These are phyloP conservation scores for Chenopodium quinoa DNA, from an alignment of 148 eudicot genomes.

Conservation along the genomic window DNA sequence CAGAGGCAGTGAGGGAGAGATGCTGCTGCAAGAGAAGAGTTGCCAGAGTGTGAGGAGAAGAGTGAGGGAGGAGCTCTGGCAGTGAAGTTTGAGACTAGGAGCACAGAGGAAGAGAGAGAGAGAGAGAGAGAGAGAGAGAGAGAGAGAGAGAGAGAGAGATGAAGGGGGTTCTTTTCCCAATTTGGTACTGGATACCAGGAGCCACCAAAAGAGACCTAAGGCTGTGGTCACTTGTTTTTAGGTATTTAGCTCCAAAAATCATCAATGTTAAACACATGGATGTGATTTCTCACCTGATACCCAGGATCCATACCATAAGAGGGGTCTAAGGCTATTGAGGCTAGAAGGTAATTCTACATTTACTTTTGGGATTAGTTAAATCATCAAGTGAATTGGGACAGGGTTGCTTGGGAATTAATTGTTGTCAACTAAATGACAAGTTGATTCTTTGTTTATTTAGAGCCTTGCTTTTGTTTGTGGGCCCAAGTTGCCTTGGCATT, in stretches of 20 bases:
- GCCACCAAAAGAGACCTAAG: too few relatives aligned
- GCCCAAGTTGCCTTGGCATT: neutral
- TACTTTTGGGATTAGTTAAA: neutral
- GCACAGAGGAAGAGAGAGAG: neutral
- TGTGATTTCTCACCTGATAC: neutral
- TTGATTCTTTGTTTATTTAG: neutral
- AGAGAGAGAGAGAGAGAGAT: neutral
- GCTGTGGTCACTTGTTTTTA: neutral
- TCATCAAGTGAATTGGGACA: neutral
- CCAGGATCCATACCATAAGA: neutral
- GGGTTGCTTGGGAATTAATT: neutral
- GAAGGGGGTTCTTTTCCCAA: neutral
- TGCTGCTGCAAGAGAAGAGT: neutral
- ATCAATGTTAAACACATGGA: neutral
- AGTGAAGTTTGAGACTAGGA: neutral
- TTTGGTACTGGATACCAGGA: too few relatives aligned
- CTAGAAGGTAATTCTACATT: neutral
- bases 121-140: neutral
- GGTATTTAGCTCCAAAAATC: neutral
- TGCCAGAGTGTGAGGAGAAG: neutral
- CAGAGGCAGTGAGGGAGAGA: neutral
- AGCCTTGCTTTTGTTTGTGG: neutral
- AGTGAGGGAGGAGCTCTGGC: neutral
- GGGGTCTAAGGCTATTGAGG: neutral
- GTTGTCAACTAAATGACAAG: neutral